Evolutionary conservation across 495 filamentous ascomycete species (phyloP).

Genomic region (Talaromyces adpressus): DNA sequence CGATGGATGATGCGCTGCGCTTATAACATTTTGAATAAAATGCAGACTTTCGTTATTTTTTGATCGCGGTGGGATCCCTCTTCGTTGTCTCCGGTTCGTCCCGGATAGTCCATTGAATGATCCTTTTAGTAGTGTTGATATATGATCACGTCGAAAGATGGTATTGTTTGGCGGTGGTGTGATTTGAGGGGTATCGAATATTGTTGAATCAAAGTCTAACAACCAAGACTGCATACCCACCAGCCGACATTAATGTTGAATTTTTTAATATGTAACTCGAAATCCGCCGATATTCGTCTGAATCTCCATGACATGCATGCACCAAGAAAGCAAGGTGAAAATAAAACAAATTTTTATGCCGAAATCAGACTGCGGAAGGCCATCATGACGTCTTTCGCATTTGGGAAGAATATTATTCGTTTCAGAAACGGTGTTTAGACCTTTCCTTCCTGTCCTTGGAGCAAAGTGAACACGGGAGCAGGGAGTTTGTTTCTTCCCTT

Average conservation of each 20-base stretch:
- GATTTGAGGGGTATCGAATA: background rate
- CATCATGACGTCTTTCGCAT: background rate
- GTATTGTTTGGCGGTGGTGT: background rate
- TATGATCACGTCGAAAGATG: background rate
- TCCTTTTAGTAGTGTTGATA: background rate
- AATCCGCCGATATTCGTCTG: background rate
- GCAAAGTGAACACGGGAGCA: constrained; percentile 77
- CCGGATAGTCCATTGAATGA: background rate
- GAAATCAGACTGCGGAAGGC: background rate
- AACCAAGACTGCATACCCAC: background rate
- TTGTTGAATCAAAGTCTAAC: background rate
- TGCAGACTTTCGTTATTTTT: background rate
- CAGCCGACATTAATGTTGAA: background rate
- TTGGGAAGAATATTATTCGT: background rate
- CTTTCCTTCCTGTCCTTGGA: constrained; percentile 50
- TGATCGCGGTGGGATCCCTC: background rate
- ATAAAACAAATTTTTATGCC: constrained; percentile 2
- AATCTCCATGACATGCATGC: background rate
- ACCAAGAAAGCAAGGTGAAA: background rate
- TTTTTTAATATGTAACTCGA: background rate
- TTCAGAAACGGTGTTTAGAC: background rate
- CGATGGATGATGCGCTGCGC: background rate
- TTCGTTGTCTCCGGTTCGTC: background rate
- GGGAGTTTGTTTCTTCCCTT: constrained; percentile 85
- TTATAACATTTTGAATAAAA: background rate